phyloP scores from a whole-genome alignment of 257 asterid species.

The Asclepias syriaca region DNA sequence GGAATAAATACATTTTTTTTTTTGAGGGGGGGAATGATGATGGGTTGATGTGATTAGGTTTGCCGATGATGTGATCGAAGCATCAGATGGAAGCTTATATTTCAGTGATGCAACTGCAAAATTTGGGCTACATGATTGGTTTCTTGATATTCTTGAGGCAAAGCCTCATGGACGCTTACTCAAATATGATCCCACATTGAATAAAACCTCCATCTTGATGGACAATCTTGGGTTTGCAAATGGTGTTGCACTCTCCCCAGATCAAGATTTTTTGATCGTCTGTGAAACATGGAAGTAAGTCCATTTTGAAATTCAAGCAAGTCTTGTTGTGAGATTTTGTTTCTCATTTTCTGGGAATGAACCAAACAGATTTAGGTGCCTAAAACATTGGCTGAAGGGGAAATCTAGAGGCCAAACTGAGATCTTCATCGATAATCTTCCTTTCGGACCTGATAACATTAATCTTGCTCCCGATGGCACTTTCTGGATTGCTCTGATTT shows the following conservation, averaged over 20 bases:
- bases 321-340: too few species aligned
- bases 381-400: slow-evolving; percentile 57
- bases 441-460: slow-evolving; percentile 60
- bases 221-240: slow-evolving; percentile 53
- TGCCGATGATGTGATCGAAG: slow-evolving; percentile 61
- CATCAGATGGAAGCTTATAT: slow-evolving; percentile 57
- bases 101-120: slow-evolving; percentile 61
- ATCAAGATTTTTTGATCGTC: slow-evolving; percentile 50
- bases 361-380: slow-evolving; percentile 49
- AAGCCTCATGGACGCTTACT: slow-evolving; percentile 58
- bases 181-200: slow-evolving; percentile 36
- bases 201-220: slow-evolving; percentile 38
- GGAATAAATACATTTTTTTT: too few species aligned
- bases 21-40: too few species aligned
- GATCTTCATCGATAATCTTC: slow-evolving; percentile 51
- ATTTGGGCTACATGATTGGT: slow-evolving; percentile 35
- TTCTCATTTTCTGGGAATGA: too few species aligned
- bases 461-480: slow-evolving; percentile 78
- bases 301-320: too few species aligned
- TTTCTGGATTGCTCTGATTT: slow-evolving; percentile 59
- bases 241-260: slow-evolving; percentile 53
- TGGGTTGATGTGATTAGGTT: slow-evolving; percentile 27
- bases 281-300: slow-evolving; percentile 73
- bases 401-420: slow-evolving; percentile 44
- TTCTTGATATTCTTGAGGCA: slow-evolving; percentile 50